Conservation (phyloP, 495 filamentous ascomycete species). For the Lophiostoma macrostomum region DNA sequence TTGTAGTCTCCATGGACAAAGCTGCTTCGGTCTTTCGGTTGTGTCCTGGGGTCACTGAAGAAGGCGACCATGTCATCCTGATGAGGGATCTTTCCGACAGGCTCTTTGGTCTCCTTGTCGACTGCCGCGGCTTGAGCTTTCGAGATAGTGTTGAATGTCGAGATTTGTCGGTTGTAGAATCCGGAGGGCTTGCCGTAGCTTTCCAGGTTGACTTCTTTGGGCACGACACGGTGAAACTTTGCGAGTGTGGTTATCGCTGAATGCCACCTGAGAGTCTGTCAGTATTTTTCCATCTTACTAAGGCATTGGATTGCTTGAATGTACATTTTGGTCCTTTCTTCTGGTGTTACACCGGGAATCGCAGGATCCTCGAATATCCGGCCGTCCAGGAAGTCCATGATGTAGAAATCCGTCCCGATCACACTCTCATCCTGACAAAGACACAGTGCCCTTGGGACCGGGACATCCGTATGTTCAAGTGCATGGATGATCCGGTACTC, state of each 20-base stretch:
- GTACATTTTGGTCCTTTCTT: constrained; percentile 66
- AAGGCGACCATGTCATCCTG: constrained; percentile 76
- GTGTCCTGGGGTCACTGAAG: constrained; percentile 63
- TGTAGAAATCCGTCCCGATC: constrained; percentile 89
- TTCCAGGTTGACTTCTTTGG: constrained; percentile 61
- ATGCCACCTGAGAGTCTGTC: constrained; percentile 55
- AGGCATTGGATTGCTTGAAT: neutral
- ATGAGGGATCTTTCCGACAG: constrained; percentile 79
- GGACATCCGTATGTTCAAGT: constrained; percentile 73
- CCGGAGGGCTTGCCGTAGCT: constrained; percentile 68
- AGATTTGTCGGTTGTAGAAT: constrained; percentile 86
- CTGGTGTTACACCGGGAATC: constrained; percentile 67
- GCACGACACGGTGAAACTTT: constrained; percentile 74
- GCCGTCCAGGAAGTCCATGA: constrained; percentile 92
- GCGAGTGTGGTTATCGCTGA: constrained; percentile 81
- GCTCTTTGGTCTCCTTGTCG: constrained; percentile 70
- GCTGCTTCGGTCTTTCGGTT: constrained; percentile 73
- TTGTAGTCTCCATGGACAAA: constrained; percentile 97
- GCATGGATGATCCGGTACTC: constrained; percentile 90
- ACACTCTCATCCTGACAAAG: constrained; percentile 78
- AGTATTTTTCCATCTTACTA: too few species aligned
- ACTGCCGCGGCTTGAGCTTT: constrained; percentile 68
- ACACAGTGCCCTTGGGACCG: constrained; percentile 78
- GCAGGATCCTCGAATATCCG: constrained; percentile 87
- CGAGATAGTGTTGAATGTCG: constrained; percentile 74